These are phyloP conservation scores for Phytopythium vexans DNA, from an alignment of 352 stramenopile genomes.

Conservation along the genomic window DNA sequence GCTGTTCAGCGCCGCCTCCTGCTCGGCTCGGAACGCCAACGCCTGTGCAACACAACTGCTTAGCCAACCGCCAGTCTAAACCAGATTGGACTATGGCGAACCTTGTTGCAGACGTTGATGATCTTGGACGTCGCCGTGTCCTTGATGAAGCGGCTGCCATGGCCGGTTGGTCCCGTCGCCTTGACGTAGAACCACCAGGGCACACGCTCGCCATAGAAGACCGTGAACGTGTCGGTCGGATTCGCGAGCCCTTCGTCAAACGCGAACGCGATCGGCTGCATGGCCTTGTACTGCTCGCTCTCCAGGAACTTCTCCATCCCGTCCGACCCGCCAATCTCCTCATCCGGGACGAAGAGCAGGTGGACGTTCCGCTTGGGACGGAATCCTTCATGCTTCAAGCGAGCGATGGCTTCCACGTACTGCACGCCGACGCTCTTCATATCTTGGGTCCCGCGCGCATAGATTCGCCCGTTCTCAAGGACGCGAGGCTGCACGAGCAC, in stretches of 20 bases:
- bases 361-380: conserved; percentile 86
- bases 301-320: conserved; percentile 93
- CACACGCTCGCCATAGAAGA: conserved; percentile 96
- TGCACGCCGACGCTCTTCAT: conserved; percentile 97
- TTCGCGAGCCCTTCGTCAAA: conserved; percentile 95
- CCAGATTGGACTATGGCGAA: conserved; percentile 5
- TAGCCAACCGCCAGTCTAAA: neutral
- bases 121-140: conserved; percentile 94
- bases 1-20: conserved; percentile 79
- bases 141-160: conserved; percentile 94
- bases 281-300: conserved; percentile 73
- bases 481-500: conserved; percentile 45
- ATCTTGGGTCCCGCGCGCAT: conserved; percentile 92
- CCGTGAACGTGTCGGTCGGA: conserved; percentile 85
- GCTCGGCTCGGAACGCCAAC: conserved; percentile 84
- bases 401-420: conserved; percentile 91
- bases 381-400: conserved; percentile 65
- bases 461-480: conserved; percentile 90
- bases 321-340: conserved; percentile 91
- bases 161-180: conserved; percentile 66
- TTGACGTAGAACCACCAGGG: conserved; percentile 92
- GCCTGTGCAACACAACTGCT: conserved; percentile 26
- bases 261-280: conserved; percentile 86
- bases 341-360: conserved; percentile 92
- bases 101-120: conserved; percentile 83